These are phyloP conservation scores for Candida nanaspora DNA, from an alignment of 805 yeast species.

Conservation along the genomic window DNA sequence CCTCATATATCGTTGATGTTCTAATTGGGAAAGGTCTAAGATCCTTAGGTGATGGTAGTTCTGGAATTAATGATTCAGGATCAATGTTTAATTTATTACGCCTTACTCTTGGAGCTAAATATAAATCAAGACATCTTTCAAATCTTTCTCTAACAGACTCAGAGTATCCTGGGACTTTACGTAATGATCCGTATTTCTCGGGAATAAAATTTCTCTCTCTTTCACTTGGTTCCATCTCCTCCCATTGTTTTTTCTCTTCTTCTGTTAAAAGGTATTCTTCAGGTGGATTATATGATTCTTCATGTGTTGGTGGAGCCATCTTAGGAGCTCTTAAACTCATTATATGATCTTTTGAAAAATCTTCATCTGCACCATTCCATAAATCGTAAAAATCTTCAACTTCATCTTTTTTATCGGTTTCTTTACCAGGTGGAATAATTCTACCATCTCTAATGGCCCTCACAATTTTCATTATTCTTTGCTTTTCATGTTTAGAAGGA, in stretches of 20 bases:
- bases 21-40: slow-evolving; percentile 93
- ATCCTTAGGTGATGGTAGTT: slow-evolving; percentile 94
- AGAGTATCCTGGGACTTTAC: slow-evolving; percentile 90
- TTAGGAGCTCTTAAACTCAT: slow-evolving; percentile 96
- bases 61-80: slow-evolving; percentile 93
- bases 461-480: slow-evolving; percentile 92
- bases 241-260: slow-evolving; percentile 72
- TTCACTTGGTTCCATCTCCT: slow-evolving; percentile 62
- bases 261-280: slow-evolving; percentile 81
- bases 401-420: slow-evolving; percentile 41
- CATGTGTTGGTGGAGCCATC: slow-evolving; percentile 91
- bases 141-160: slow-evolving; percentile 84
- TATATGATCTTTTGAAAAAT: slow-evolving; percentile 60
- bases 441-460: slow-evolving; percentile 95
- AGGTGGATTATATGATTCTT: slow-evolving; percentile 96
- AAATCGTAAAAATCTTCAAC: slow-evolving; percentile 51
- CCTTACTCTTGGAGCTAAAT: slow-evolving; percentile 93
- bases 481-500: slow-evolving; percentile 96
- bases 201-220: slow-evolving; percentile 78
- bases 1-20: slow-evolving; percentile 75
- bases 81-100: slow-evolving; percentile 86
- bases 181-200: slow-evolving; percentile 69
- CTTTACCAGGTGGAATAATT: slow-evolving; percentile 68
- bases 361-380: slow-evolving; percentile 70
- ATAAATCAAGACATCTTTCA: slow-evolving; percentile 89